A percentile compares a stretch with the other conserved stretches of the same genome.
Evolutionary conservation across 768 basidiomycete species (phyloP).

Genomic region (Rhodotorula taiwanensis): DNA sequence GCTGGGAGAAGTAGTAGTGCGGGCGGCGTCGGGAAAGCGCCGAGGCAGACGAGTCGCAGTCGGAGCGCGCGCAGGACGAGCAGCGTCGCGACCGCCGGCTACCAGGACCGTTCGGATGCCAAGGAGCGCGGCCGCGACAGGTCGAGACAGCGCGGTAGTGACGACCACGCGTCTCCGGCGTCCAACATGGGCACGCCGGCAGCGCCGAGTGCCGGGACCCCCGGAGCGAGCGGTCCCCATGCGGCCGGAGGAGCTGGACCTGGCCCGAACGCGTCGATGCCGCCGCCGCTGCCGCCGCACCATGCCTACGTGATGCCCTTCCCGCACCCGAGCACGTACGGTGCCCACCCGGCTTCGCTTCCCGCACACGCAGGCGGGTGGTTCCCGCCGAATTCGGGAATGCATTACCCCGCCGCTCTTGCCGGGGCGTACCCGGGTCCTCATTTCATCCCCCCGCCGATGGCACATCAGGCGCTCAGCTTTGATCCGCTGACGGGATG

Average conservation of each 20-base stretch:
- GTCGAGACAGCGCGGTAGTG: background rate
- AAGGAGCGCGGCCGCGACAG: slow-evolving; percentile 7
- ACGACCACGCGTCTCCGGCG: background rate
- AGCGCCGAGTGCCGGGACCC: background rate
- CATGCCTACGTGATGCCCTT: slow-evolving; percentile 33
- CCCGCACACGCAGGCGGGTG: background rate
- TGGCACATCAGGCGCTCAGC: background rate
- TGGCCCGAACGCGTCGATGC: slow-evolving; percentile 39
- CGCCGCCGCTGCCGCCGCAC: slow-evolving; percentile 39
- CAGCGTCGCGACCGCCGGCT: background rate
- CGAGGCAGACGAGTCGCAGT: slow-evolving; percentile 13
- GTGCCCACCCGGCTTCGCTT: background rate
- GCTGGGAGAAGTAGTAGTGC: background rate
- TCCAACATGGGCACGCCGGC: too few relatives aligned
- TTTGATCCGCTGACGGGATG: slow-evolving; percentile 35
- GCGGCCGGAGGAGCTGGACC: background rate
- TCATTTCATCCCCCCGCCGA: background rate
- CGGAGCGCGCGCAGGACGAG: slow-evolving; percentile 15
- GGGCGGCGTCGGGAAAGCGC: slow-evolving; percentile 18
- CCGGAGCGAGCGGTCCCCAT: background rate
- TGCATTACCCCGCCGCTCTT: background rate
- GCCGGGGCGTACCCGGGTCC: too few relatives aligned
- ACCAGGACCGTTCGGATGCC: background rate
- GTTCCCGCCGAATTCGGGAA: background rate
- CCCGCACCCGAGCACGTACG: slow-evolving; percentile 23